phyloP scores from a whole-genome alignment of 2,329 filamentous ascomycete species.

The Aspergillus fumigatiaffinis region DNA sequence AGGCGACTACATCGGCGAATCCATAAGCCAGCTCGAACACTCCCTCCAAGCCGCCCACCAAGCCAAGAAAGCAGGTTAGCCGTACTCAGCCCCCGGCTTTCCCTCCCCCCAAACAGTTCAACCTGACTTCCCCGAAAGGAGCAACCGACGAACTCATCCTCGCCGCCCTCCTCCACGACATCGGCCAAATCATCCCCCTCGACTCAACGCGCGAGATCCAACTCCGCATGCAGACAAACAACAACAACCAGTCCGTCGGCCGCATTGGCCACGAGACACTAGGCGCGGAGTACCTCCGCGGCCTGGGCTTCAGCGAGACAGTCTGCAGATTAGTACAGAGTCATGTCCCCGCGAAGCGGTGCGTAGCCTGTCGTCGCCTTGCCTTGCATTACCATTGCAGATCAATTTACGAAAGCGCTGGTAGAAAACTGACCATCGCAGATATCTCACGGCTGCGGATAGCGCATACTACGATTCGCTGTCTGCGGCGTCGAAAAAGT shows the following conservation, averaged over 20 bases:
- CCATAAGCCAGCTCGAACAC: conserved; percentile 33
- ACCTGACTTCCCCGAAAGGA: conserved; percentile 6
- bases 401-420: no score
- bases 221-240: conserved; percentile 23
- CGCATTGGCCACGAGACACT: conserved; percentile 38
- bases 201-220: conserved; percentile 21
- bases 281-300: conserved; percentile 33
- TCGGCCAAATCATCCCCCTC: conserved; percentile 41
- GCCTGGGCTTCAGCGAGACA: conserved; percentile 33
- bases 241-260: conserved; percentile 29
- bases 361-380: neutral
- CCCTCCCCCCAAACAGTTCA: no score
- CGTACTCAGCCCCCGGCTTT: no score
- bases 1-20: conserved; percentile 33
- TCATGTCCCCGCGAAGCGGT: conserved; percentile 39
- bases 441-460: conserved; percentile 37
- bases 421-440: no score
- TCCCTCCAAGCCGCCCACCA: conserved; percentile 31
- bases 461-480: conserved; percentile 31
- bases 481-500: conserved; percentile 36
- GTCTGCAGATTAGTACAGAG: conserved; percentile 36
- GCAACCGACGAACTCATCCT: conserved; percentile 26
- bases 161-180: conserved; percentile 41
- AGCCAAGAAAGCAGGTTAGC: conserved; percentile 22
- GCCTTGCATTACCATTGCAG: no score